Evolutionary conservation across 345 rosid genomes (phyloP), one percentile per base, ranked within the genome.

Genomic region (Lepidium africanum): DNA sequence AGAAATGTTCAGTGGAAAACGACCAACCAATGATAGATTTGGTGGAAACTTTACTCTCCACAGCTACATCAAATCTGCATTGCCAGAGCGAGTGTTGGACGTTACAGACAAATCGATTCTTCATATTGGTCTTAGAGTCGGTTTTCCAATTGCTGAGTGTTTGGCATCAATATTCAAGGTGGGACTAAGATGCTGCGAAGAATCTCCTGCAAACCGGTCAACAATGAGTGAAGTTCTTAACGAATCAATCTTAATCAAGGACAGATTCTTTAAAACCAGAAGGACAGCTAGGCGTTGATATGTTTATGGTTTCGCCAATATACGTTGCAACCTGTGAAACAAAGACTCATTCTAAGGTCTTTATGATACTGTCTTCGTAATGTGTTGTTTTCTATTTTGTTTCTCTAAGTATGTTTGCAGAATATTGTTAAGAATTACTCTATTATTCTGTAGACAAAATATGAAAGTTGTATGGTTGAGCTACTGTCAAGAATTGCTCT

Each of bases 1-100:
- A 10, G 55, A 50, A 50, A 50, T 51, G 38, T 52, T 52, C 54
- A 49, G 8, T 49, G 54, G 54, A 49, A 21, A 21, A 49, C 63
- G 65, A 27, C 82, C 82, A 2, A 72, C 76, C 5, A 8, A 76
- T 42, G 53, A 32, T 2, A 51, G 27, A 35, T 76, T 80, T 15
- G 32, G 33, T 0, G 78, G 67, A 42, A 54, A 48, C 16, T 49
- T 54, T 3, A 76, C 57, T 14, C 63, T 80, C 2, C 57, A 49
- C 21, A 37, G 48, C 8, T 57, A 58, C 46, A 55, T 42, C 4
- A 72, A 73, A 41, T n/a, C 14, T 5, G 30, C 64, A 2, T 38
- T 61, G 4, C 63, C 59, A 0, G 71, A 56, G 9, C 9, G 9
- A 42, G 46, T 52, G 0, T 12, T 53, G 14, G 56, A 67, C 1